These are phyloP conservation scores for Fragilariopsis cylindrus DNA, from an alignment of 108 stramenopile species.

Conservation along the genomic window DNA sequence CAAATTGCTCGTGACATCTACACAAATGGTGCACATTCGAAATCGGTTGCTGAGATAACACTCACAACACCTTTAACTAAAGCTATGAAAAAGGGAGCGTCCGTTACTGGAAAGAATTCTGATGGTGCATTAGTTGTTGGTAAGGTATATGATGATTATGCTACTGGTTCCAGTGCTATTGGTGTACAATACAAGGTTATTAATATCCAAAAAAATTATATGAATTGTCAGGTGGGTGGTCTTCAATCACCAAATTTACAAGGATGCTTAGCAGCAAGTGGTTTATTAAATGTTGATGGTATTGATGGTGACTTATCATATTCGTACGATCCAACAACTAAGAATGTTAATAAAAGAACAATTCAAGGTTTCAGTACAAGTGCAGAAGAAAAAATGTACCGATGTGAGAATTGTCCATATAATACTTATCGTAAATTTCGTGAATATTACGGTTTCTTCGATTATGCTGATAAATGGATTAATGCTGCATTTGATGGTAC, in stretches of 20 bases:
- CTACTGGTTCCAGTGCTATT: constrained; percentile 36
- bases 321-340: constrained; percentile 39
- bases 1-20: constrained; percentile 52
- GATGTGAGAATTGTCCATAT: constrained; percentile 46
- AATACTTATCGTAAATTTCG: constrained; percentile 51
- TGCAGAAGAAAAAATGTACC: constrained; percentile 45
- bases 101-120: constrained; percentile 40
- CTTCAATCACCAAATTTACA: constrained; percentile 24
- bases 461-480: constrained; percentile 80
- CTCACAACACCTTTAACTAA: constrained; percentile 39
- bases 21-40: constrained; percentile 64
- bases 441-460: constrained; percentile 66
- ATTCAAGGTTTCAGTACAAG: constrained; percentile 51
- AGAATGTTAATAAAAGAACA: constrained; percentile 66
- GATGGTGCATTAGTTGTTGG: constrained; percentile 46
- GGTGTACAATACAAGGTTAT: constrained; percentile 51
- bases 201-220: constrained; percentile 50
- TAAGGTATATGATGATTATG: constrained; percentile 38
- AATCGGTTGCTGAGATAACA: constrained; percentile 57
- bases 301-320: constrained; percentile 23
- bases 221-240: constrained; percentile 74
- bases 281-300: constrained; percentile 17
- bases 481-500: constrained; percentile 56
- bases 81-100: constrained; percentile 28
- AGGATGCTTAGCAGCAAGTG: constrained; percentile 44